phyloP scores from a whole-genome alignment of 257 asterid genomes.

The Catharanthus roseus region DNA sequence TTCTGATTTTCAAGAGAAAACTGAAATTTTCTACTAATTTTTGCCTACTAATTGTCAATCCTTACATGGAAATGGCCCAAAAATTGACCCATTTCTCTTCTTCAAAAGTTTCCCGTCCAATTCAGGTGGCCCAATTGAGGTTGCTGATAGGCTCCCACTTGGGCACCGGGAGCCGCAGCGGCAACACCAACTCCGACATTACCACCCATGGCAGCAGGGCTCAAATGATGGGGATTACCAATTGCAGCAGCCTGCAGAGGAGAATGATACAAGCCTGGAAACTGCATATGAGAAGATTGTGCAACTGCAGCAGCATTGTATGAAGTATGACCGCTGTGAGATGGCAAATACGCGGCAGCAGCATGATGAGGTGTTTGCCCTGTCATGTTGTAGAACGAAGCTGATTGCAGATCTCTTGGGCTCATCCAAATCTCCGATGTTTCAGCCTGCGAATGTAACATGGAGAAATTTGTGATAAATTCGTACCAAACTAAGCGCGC shows the following conservation, averaged over 20 bases:
- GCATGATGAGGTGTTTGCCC: conserved; percentile 86
- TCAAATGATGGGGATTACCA: conserved; percentile 75
- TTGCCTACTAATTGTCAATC: conserved; percentile 31
- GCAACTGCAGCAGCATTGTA: conserved; percentile 62
- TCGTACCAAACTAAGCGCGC: not conserved
- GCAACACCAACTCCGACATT: conserved; percentile 79
- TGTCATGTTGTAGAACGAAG: conserved; percentile 75
- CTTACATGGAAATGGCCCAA: conserved; percentile 28
- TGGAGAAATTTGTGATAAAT: not conserved
- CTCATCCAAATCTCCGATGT: conserved; percentile 95
- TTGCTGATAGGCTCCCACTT: conserved; percentile 82
- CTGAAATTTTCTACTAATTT: conserved; percentile 42
- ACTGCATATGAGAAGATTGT: conserved; percentile 93
- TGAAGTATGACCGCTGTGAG: conserved; percentile 77
- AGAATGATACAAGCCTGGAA: conserved; percentile 73
- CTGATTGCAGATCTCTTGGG: conserved; percentile 79
- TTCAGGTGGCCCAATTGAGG: conserved; percentile 84
- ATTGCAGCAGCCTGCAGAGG: conserved; percentile 59
- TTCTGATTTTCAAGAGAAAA: conserved; percentile 33
- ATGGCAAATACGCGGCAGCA: conserved; percentile 71
- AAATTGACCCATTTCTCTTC: conserved; percentile 21
- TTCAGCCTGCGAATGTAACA: conserved; percentile 60
- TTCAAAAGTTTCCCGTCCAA: conserved; percentile 82
- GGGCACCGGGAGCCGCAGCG: conserved; percentile 75
- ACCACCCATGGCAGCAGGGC: conserved; percentile 63